Conservation (phyloP, 306 rosid genomes). For the Rosa multiflora region DNA sequence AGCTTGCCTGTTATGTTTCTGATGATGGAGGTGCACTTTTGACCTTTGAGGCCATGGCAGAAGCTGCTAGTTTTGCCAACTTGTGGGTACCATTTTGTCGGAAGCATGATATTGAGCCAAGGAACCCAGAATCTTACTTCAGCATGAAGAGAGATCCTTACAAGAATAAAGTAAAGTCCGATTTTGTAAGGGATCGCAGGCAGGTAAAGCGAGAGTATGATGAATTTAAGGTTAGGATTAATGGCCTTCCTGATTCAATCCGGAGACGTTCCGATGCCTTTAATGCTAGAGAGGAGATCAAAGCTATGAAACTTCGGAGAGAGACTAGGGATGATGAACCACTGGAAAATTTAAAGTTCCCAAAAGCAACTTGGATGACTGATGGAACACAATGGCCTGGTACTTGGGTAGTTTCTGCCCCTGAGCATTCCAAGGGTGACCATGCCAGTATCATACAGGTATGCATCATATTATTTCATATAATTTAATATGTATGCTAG, state of each 20-base stretch:
- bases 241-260: slow-evolving; percentile 74
- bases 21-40: slow-evolving; percentile 89
- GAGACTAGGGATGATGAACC: slow-evolving; percentile 58
- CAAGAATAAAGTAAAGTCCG: slow-evolving; percentile 63
- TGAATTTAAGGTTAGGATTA: slow-evolving; percentile 74
- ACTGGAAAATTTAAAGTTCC: slow-evolving; percentile 39
- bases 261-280: slow-evolving; percentile 73
- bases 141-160: slow-evolving; percentile 65
- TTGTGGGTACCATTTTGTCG: slow-evolving; percentile 84
- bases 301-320: slow-evolving; percentile 52
- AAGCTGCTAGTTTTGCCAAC: slow-evolving; percentile 82
- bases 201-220: slow-evolving; percentile 75
- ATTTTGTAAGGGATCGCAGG: slow-evolving; percentile 83
- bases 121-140: slow-evolving; percentile 79
- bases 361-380: slow-evolving; percentile 80
- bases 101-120: slow-evolving; percentile 74
- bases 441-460: slow-evolving; percentile 87
- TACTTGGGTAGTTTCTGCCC: slow-evolving; percentile 54
- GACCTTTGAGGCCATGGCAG: slow-evolving; percentile 87
- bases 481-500: background rate
- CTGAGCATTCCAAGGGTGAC: slow-evolving; percentile 71
- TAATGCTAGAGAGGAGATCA: slow-evolving; percentile 64
- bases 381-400: slow-evolving; percentile 83
- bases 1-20: slow-evolving; percentile 80
- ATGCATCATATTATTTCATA: background rate